Evolutionary conservation across 805 yeast species (phyloP), one percentile per base, ranked within the genome.

Genomic region (Kodamaea kakaduensis): DNA sequence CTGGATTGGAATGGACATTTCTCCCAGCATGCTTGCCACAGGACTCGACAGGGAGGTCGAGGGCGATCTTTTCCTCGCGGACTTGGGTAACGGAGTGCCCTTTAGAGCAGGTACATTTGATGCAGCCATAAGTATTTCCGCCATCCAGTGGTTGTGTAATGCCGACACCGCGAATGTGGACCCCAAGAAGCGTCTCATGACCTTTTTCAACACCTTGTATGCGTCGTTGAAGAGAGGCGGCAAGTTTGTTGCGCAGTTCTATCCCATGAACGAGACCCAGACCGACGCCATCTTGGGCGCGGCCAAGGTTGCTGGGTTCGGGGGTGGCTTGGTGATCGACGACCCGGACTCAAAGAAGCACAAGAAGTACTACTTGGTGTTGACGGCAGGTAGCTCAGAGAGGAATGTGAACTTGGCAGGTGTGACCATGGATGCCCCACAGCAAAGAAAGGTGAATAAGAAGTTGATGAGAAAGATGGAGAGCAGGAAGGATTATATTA

Each of bases 91-190:
- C 36, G 98, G 98, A 21, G 73, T 93, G 2, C 97, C 97, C 4
- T 93, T 93, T 54, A 73, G 98, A 53, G 86, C 97, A 2, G 98
- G 98, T 33, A 73, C 95, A 0, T 93, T 90, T 58, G 98, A 93
- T 59, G 97, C 97, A 1, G 97, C 95, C 1, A 85, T 93, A 20
- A 82, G 94, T 17, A 87, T 93, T 43, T 83, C 95, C 22, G 98
- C 94, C 9, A 88, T 93, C 34, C 98, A 93, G 59, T 93, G 98
- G 98, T 74, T 93, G 26, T 89, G 97, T 67, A 93, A 93, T 57
- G 97, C 97, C 2, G 98, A 93, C 58, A 73, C 86, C 5, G 61
- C 86, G 3, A 69, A 71, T 25, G 81, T 79, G 36, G 95, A 89
- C 52, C 98, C 98, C 15, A 81, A 82, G 54, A 74, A 73, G 51